A percentile compares a stretch with the other conserved stretches of the same genome.
Conservation (phyloP, 2,329 filamentous ascomycete species). For the Plenodomus tracheiphilus region DNA sequence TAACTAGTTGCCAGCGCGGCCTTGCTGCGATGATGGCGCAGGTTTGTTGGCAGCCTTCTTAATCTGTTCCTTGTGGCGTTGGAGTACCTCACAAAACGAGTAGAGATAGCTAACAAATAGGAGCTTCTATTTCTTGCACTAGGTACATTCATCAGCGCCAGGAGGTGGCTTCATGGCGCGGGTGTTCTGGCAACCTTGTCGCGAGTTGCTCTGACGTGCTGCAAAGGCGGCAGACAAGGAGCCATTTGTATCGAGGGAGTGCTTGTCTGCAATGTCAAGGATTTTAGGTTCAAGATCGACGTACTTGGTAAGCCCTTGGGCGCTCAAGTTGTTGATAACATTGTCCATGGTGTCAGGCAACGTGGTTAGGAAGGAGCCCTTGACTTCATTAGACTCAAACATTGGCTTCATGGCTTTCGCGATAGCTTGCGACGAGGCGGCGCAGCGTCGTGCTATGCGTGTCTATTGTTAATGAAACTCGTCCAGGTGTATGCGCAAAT, state of each 20-base stretch:
- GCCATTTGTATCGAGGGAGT: conserved; percentile 4
- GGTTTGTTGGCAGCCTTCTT: too few relatives aligned
- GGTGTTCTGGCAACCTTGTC: too few relatives aligned
- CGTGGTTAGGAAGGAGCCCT: conserved; percentile 14
- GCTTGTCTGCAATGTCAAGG: conserved; percentile 8
- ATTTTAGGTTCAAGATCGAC: conserved; percentile 8
- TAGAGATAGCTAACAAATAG: conserved; percentile 6
- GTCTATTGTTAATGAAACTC: conserved; percentile 6
- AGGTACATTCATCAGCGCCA: conserved; percentile 2
- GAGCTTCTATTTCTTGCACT: conserved; percentile 6
- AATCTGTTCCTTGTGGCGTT: conserved; percentile 3
- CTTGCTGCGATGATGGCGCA: neutral
- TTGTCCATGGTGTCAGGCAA: conserved; percentile 11
- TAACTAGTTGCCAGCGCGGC: neutral
- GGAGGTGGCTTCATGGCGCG: too few relatives aligned
- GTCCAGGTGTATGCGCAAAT: conserved; percentile 4
- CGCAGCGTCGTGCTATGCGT: conserved; percentile 1
- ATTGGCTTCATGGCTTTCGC: conserved; percentile 7
- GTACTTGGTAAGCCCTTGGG: conserved; percentile 1
- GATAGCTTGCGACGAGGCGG: neutral
- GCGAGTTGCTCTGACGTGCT: neutral
- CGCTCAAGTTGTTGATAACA: conserved; percentile 10
- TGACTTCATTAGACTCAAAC: conserved; percentile 12
- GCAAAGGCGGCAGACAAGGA: conserved; percentile 1
- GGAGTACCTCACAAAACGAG: conserved; percentile 7